A percentile compares a stretch with the other conserved stretches of the same genome.
These are phyloP conservation scores for Adansonia gregorii DNA, from an alignment of 441 rosid genomes.

Conservation along the genomic window DNA sequence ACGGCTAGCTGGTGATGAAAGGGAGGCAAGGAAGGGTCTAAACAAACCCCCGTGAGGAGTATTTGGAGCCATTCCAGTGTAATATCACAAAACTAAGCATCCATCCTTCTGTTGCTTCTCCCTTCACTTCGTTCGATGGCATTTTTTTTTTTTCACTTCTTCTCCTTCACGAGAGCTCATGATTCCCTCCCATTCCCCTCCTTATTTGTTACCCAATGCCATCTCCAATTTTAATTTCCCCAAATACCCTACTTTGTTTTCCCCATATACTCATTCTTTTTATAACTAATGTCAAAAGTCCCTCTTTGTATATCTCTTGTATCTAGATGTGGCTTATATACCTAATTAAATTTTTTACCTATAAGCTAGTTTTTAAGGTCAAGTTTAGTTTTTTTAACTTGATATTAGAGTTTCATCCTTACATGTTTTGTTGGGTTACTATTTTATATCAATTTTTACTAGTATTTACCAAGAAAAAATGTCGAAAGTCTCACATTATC, in stretches of 20 bases:
- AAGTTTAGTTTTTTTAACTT: no score
- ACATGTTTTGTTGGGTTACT: no score
- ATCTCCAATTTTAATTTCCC: conserved; percentile 21
- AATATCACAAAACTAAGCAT: conserved; percentile 45
- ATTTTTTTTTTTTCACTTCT: conserved; percentile 25
- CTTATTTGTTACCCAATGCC: background rate
- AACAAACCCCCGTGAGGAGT: conserved; percentile 71
- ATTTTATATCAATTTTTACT: no score
- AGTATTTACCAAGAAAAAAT: no score
- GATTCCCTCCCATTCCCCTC: conserved; percentile 29
- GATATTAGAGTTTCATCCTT: no score
- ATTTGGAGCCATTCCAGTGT: conserved; percentile 73
- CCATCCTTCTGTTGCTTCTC: conserved; percentile 46
- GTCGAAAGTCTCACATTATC: no score
- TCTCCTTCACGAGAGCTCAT: conserved; percentile 50
- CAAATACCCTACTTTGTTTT: conserved; percentile 11
- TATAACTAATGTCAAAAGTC: no score
- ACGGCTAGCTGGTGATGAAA: conserved; percentile 27
- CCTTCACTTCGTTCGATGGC: conserved; percentile 69
- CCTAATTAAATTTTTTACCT: background rate
- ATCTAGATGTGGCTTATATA: background rate
- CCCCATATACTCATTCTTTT: background rate
- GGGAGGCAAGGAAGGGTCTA: conserved; percentile 26
- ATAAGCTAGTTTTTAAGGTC: no score
- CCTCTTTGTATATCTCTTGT: background rate